Conservation (phyloP, 139 green algal genomes). For the Spirogloea muscicola region DNA sequence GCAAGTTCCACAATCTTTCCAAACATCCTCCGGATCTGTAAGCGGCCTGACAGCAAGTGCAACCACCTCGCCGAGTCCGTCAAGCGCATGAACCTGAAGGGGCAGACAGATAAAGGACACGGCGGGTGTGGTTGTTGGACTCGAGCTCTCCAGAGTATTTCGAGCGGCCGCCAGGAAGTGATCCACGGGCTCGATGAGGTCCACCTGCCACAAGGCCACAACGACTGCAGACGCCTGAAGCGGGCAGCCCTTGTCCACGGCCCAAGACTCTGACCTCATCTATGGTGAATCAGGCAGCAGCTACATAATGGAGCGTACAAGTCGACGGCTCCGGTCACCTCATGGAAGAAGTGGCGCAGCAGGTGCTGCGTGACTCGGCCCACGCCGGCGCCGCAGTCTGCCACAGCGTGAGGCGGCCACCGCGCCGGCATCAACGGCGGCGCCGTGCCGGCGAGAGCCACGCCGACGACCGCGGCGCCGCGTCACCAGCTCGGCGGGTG, state of each 20-base stretch:
- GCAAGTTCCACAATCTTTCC: not conserved
- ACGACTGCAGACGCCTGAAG: no score
- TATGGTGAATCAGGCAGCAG: no score
- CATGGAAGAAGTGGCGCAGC: constrained; percentile 77
- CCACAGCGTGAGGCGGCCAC: no score
- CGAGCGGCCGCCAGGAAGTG: constrained; percentile 33
- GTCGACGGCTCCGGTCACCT: constrained; percentile 50
- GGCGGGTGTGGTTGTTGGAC: constrained; percentile 7
- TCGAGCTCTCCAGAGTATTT: not conserved
- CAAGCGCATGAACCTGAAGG: constrained; percentile 14
- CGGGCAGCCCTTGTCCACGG: no score
- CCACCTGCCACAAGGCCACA: constrained; percentile 52
- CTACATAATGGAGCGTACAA: no score
- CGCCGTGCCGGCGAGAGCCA: not conserved
- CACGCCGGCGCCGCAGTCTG: constrained; percentile 90
- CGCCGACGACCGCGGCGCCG: not conserved
- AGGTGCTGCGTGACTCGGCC: constrained; percentile 82
- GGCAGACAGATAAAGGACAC: constrained; percentile 38
- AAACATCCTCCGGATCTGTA: not conserved
- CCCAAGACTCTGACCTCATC: no score
- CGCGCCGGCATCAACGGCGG: not conserved
- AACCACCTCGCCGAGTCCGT: not conserved
- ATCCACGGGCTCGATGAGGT: constrained; percentile 74
- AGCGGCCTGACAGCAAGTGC: not conserved
- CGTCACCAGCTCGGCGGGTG: not conserved